phyloP scores from a whole-genome alignment of 2,329 filamentous ascomycete species.

The Aspergillus aculeatinus region DNA sequence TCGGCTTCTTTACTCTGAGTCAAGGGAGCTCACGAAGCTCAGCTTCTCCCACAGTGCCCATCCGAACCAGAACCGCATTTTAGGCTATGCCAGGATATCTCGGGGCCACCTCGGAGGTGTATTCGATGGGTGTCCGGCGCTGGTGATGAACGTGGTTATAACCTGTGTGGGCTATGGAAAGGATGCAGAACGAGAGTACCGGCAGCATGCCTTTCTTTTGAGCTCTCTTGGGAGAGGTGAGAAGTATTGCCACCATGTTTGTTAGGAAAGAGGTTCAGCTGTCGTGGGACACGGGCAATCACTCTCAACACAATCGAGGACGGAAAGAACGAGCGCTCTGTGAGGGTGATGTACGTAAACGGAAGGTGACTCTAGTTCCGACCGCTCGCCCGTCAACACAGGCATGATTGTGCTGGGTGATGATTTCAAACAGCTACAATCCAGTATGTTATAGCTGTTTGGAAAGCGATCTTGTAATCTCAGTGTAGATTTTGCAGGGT shows the following conservation, averaged over 20 bases:
- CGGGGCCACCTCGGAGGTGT: neutral
- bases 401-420: too few relatives aligned
- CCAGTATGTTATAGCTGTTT: too few relatives aligned
- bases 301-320: neutral
- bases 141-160: neutral
- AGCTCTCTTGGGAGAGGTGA: neutral
- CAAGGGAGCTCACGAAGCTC: constrained; percentile 69
- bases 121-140: neutral
- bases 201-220: neutral
- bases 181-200: neutral
- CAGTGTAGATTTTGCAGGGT: too few relatives aligned
- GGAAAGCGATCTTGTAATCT: too few relatives aligned
- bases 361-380: neutral
- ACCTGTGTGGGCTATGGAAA: too few relatives aligned
- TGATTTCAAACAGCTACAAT: too few relatives aligned
- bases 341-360: too few relatives aligned
- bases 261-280: neutral
- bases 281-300: neutral
- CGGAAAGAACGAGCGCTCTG: neutral
- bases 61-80: constrained; percentile 58
- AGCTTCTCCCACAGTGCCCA: constrained; percentile 89
- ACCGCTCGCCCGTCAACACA: too few relatives aligned
- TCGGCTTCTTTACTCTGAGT: neutral
- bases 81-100: constrained; percentile 4
- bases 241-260: neutral